Evolutionary conservation across 2,329 filamentous ascomycete species (phyloP), one percentile per base, ranked within the genome.

Genomic region (Lanzia echinophila): DNA sequence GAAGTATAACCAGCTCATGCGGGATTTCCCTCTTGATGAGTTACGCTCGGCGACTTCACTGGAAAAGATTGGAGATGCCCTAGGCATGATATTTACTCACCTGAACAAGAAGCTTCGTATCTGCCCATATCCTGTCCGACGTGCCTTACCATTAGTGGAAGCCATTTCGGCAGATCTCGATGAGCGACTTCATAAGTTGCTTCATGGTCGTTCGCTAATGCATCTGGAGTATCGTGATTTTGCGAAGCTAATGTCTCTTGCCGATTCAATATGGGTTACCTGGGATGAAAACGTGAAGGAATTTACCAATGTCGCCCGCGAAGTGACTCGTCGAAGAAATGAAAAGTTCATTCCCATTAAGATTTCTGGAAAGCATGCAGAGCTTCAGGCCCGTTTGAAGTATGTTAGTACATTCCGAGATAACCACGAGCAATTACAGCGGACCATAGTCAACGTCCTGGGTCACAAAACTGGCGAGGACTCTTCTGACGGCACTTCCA

Each of bases 291-390:
- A 92, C 64, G 80, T 95, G 67, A 97, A 97, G 70, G 94, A 97
- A 64, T 99, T 99, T 67, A 97, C 92, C 15, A 96, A 96, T 62
- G 89, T 97, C 59, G 92, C 94, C 33, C 88, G 94, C 72, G 95
- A 99, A 66, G 90, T 95, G 6, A 96, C 90, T 3, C 83, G 92
- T 60, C 87, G 91, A 63, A 83, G 94, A 62, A 95, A 96, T 66
- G 95, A 97, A 70, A 96, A 95, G 69, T 99, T 99, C 70, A 96
- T 99, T 60, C 91, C 92, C 4, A 97, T 99, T 76, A 97, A 97
- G 74, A 91, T 99, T 69, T 82, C 79, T 60, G 87, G 90, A 57
- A 87, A 88, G 63, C 94, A 99, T 68, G 85, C 83, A 38, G 88
- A 92, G 69, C 88, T 94, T 24, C 90, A 97, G 70, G 86, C 94